These are phyloP conservation scores for Amaranthus hypochondriacus DNA, from an alignment of 148 eudicot species.

Conservation along the genomic window DNA sequence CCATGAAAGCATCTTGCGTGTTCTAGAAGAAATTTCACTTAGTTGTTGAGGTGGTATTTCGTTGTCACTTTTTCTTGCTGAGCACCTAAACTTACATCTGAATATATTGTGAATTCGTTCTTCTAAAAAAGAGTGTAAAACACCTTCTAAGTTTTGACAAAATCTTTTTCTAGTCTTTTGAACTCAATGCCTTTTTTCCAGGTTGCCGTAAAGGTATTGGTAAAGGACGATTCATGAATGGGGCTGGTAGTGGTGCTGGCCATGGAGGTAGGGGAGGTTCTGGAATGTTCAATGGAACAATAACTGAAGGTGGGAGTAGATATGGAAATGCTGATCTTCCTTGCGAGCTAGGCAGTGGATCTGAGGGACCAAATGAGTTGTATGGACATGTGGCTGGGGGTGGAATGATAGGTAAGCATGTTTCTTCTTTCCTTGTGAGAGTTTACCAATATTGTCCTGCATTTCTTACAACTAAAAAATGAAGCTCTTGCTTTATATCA, in stretches of 20 bases:
- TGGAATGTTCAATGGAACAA: constrained; percentile 60
- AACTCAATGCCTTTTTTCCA: constrained; percentile 23
- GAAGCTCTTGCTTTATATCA: background rate
- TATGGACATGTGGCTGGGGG: constrained; percentile 73
- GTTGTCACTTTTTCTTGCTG: background rate
- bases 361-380: constrained; percentile 57
- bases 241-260: constrained; percentile 91
- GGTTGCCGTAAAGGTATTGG: constrained; percentile 80
- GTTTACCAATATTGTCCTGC: background rate
- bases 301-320: constrained; percentile 64
- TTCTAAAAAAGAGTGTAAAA: background rate
- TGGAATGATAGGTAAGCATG: constrained; percentile 70
- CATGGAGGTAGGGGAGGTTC: constrained; percentile 88
- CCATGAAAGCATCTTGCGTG: background rate
- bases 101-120: background rate
- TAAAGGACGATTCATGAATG: constrained; percentile 64
- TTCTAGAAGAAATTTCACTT: background rate
- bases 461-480: background rate
- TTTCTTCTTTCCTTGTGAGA: background rate
- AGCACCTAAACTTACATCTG: background rate
- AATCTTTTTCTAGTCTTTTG: background rate
- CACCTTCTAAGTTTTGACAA: background rate
- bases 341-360: constrained; percentile 88
- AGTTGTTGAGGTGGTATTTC: background rate
- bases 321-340: constrained; percentile 83